phyloP scores from a whole-genome alignment of 768 basidiomycete species.

The Myochromella boudieri region DNA sequence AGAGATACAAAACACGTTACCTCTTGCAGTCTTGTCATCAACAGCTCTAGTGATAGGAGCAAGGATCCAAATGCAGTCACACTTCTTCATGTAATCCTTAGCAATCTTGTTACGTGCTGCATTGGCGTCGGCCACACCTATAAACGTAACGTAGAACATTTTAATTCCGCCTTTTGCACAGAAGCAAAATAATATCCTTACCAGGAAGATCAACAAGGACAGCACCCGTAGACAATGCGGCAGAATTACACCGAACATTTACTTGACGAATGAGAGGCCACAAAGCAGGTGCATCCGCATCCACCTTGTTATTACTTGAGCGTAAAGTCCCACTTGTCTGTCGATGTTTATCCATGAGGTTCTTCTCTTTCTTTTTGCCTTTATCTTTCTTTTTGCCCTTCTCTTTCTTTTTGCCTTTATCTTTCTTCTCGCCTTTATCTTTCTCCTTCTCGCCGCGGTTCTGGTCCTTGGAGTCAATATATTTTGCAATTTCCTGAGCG shows the following conservation, averaged over 20 bases:
- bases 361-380: slow-evolving; percentile 35
- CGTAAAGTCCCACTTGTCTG: slow-evolving; percentile 20
- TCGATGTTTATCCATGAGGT: slow-evolving; percentile 32
- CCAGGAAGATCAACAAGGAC: slow-evolving; percentile 67
- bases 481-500: slow-evolving; percentile 55
- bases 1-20: slow-evolving; percentile 23
- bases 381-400: slow-evolving; percentile 29
- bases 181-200: slow-evolving; percentile 14
- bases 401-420: slow-evolving; percentile 32
- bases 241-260: slow-evolving; percentile 52
- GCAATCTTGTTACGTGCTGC: slow-evolving; percentile 63
- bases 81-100: slow-evolving; percentile 67
- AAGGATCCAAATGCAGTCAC: slow-evolving; percentile 64
- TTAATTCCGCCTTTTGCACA: neutral
- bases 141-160: neutral
- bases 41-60: slow-evolving; percentile 65
- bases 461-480: slow-evolving; percentile 66
- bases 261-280: slow-evolving; percentile 69
- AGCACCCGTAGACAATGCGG: slow-evolving; percentile 57
- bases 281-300: slow-evolving; percentile 40
- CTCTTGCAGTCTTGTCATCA: slow-evolving; percentile 63
- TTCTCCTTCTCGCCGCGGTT: slow-evolving; percentile 47
- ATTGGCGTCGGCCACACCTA: slow-evolving; percentile 63
- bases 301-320: slow-evolving; percentile 19
- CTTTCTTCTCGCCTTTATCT: slow-evolving; percentile 23